These are phyloP conservation scores for Nicotiana rustica DNA, from an alignment of 305 asterid species.

Conservation along the genomic window DNA sequence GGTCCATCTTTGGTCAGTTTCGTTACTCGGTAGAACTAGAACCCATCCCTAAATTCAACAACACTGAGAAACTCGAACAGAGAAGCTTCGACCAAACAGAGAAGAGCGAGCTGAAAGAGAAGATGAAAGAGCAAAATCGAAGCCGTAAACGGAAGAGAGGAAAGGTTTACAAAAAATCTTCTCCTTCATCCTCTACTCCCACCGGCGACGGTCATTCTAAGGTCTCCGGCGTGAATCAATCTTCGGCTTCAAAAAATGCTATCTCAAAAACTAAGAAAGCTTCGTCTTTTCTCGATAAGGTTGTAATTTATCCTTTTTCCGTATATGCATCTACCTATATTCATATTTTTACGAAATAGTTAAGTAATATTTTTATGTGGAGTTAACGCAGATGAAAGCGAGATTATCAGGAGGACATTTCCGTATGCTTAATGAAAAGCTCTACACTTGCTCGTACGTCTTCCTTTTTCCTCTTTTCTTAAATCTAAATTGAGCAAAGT, in stretches of 20 bases:
- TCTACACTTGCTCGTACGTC: conserved; percentile 82
- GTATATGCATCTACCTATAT: neutral
- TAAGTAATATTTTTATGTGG: neutral
- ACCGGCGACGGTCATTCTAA: conserved; percentile 21
- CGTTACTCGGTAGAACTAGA: too few species aligned
- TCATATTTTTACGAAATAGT: neutral
- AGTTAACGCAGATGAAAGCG: conserved; percentile 72
- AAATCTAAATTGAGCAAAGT: neutral
- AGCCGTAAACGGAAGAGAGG: conserved; percentile 53
- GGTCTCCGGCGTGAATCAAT: conserved; percentile 16
- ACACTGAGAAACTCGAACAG: too few species aligned
- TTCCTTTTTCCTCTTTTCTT: neutral
- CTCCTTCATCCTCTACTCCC: neutral
- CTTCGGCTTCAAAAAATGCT: conserved; percentile 39
- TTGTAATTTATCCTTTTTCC: neutral
- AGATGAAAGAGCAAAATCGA: conserved; percentile 45
- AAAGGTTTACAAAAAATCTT: conserved; percentile 33
- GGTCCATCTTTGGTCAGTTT: too few species aligned
- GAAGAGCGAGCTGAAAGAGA: conserved; percentile 8
- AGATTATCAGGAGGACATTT: conserved; percentile 87
- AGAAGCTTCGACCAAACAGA: neutral
- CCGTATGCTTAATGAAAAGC: conserved; percentile 94
- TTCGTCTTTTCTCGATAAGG: conserved; percentile 57
- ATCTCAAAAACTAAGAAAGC: conserved; percentile 46
- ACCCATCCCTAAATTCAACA: too few species aligned